Evolutionary conservation across 805 yeast genomes (phyloP).

Genomic region (Groenewaldozyma salmanticensis): DNA sequence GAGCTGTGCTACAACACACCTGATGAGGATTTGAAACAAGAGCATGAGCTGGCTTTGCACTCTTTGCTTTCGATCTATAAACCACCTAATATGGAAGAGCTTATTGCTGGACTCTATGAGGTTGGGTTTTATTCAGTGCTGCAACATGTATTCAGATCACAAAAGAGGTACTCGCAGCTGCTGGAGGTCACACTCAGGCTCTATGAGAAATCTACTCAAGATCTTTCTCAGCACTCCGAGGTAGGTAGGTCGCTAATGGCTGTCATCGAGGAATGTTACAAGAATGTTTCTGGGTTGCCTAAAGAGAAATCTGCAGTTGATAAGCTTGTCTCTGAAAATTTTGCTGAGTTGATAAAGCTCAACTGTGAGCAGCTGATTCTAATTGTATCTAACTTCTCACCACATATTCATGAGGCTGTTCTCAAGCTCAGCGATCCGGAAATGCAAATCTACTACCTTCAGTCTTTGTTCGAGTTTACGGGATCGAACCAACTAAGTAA

Average conservation of each 20-base stretch:
- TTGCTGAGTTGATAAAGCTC: conserved; percentile 18
- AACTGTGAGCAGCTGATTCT: conserved; percentile 31
- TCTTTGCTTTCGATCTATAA: conserved; percentile 58
- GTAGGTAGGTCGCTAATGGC: conserved; percentile 7
- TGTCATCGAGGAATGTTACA: conserved; percentile 14
- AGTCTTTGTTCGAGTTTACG: conserved; percentile 12
- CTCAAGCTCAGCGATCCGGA: conserved; percentile 23
- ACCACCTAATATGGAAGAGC: conserved; percentile 41
- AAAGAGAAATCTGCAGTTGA: conserved; percentile 20
- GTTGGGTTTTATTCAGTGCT: conserved; percentile 53
- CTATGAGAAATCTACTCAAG: not conserved
- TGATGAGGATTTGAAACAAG: conserved; percentile 33
- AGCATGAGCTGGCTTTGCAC: conserved; percentile 69
- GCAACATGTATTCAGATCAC: conserved; percentile 44
- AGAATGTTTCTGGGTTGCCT: conserved; percentile 1
- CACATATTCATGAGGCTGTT: conserved; percentile 32
- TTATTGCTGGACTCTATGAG: conserved; percentile 42
- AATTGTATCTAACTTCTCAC: conserved; percentile 30
- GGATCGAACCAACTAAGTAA: conserved; percentile 1
- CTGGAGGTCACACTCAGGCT: conserved; percentile 42
- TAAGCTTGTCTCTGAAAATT: conserved; percentile 23
- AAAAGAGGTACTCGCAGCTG: conserved; percentile 43
- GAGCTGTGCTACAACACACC: conserved; percentile 33
- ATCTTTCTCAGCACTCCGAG: conserved; percentile 3
- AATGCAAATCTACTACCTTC: conserved; percentile 19